These are phyloP conservation scores for Aspergillus brunneoviolaceus DNA, from an alignment of 2,329 filamentous ascomycete genomes.

Conservation along the genomic window DNA sequence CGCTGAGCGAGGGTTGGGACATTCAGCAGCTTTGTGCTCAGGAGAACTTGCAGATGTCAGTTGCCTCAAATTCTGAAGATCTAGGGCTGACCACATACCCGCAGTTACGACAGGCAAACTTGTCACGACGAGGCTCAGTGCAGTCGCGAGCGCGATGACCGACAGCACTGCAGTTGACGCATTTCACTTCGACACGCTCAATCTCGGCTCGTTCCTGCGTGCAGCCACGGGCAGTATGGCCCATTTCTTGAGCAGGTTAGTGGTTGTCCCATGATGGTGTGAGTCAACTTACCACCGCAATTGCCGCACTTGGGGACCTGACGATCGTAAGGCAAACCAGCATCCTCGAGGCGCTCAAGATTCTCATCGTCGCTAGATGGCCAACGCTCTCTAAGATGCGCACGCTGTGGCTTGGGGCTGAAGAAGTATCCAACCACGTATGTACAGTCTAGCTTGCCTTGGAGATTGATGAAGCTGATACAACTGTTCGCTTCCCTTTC, in stretches of 20 bases:
- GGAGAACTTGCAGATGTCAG: slow-evolving; percentile 32
- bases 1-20: slow-evolving; percentile 46
- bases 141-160: slow-evolving; percentile 54
- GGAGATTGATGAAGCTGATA: slow-evolving; percentile 53
- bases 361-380: slow-evolving; percentile 52
- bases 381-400: slow-evolving; percentile 50
- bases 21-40: slow-evolving; percentile 51
- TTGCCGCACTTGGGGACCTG: slow-evolving; percentile 52
- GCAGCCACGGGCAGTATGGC: slow-evolving; percentile 50
- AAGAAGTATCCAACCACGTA: slow-evolving; percentile 53
- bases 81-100: slow-evolving; percentile 34
- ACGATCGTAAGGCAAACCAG: slow-evolving; percentile 52
- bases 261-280: neutral
- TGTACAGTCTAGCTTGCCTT: slow-evolving; percentile 53
- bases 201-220: slow-evolving; percentile 44
- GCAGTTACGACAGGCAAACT: slow-evolving; percentile 54
- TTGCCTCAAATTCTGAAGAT: neutral
- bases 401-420: slow-evolving; percentile 48
- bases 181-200: slow-evolving; percentile 49
- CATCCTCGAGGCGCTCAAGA: slow-evolving; percentile 50
- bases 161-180: slow-evolving; percentile 49
- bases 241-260: slow-evolving; percentile 40
- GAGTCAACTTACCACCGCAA: slow-evolving; percentile 45
- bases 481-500: slow-evolving; percentile 43
- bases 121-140: slow-evolving; percentile 37